Percentiles rank a stretch among this genome's conserved stretches.
phyloP scores from a whole-genome alignment of 1,139 yeast species.

The Nematodospora anomalae region DNA sequence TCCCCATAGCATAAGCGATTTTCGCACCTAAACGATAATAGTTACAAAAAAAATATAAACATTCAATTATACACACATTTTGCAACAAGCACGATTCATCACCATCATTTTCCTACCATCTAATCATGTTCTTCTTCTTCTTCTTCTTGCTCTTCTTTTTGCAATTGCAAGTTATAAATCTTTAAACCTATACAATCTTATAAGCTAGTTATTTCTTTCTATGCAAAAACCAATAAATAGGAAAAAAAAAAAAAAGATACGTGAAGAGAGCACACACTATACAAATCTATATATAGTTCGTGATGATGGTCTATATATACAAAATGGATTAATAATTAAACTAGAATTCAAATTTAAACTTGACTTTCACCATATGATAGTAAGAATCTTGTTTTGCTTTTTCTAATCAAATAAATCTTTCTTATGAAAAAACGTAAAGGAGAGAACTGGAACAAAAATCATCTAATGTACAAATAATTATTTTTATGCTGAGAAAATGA shows the following conservation, averaged over 20 bases:
- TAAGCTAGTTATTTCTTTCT: background rate
- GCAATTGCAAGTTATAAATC: background rate
- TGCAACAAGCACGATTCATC: background rate
- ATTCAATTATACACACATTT: background rate
- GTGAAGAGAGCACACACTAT: background rate
- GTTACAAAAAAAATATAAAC: too few relatives aligned
- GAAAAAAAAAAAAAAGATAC: background rate
- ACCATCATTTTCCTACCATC: background rate
- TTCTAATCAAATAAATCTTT: constrained; percentile 1
- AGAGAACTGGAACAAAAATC: constrained; percentile 2
- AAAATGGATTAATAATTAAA: background rate
- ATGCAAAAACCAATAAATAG: background rate
- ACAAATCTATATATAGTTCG: background rate
- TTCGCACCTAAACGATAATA: too few relatives aligned
- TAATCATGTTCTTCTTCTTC: too few relatives aligned
- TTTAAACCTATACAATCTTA: background rate
- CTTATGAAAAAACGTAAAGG: background rate
- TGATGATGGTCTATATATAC: background rate
- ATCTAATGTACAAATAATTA: constrained; percentile 2
- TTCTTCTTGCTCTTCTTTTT: too few relatives aligned
- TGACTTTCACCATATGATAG: background rate
- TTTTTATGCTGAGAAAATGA: constrained; percentile 1
- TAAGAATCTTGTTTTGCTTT: background rate
- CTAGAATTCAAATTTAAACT: background rate
- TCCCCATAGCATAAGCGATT: too few relatives aligned